phyloP scores from a whole-genome alignment of 495 filamentous ascomycete genomes.

The Xylaria flabelliformis region DNA sequence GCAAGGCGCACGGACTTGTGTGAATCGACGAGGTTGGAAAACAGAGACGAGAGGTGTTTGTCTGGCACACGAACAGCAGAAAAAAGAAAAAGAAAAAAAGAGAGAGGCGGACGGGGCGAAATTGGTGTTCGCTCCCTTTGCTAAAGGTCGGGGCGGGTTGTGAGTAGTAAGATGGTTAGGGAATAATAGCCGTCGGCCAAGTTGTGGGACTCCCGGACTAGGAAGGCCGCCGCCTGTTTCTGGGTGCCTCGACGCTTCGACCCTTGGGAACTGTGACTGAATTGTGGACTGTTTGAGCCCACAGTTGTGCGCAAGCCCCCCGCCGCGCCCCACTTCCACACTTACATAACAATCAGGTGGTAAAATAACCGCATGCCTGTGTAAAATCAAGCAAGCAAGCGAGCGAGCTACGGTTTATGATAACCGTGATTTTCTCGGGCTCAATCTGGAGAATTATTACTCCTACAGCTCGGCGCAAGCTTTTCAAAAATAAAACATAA shows the following conservation, averaged over 20 bases:
- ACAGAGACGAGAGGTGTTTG: neutral
- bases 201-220: conserved; percentile 29
- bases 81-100: conserved; percentile 1
- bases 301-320: neutral
- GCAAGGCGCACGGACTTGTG: neutral
- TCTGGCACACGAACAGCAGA: neutral
- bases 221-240: conserved; percentile 27
- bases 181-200: conserved; percentile 29
- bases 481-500: too few species aligned
- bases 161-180: conserved; percentile 8
- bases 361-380: conserved; percentile 1
- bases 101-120: conserved; percentile 19
- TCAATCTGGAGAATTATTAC: neutral
- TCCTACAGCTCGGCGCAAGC: neutral
- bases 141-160: conserved; percentile 26
- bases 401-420: neutral
- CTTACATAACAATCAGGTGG: conserved; percentile 4
- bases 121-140: conserved; percentile 21
- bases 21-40: neutral
- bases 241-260: conserved; percentile 13
- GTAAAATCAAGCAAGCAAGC: neutral
- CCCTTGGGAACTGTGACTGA: neutral
- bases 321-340: neutral
- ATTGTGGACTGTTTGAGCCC: neutral
- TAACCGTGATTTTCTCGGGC: neutral